phyloP scores from a whole-genome alignment of 495 filamentous ascomycete genomes.

The Melanomma pulvis-pyrius region DNA sequence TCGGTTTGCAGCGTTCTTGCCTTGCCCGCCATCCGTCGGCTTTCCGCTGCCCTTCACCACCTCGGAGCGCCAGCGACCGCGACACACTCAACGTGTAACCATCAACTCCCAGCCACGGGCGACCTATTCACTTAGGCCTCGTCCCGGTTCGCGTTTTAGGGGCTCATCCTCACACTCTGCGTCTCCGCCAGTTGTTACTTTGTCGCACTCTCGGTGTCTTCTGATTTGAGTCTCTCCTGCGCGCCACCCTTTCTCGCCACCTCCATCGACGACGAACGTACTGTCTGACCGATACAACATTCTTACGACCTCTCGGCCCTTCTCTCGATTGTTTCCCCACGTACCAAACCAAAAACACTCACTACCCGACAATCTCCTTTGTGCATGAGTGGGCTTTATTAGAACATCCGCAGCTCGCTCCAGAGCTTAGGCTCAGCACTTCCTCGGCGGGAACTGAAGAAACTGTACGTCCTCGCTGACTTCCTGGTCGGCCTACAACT shows the following conservation, averaged over 20 bases:
- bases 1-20: slow-evolving; percentile 32
- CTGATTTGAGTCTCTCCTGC: slow-evolving; percentile 14
- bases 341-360: slow-evolving; percentile 13
- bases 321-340: slow-evolving; percentile 23
- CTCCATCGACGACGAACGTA: slow-evolving; percentile 4
- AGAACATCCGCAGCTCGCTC: slow-evolving; percentile 30
- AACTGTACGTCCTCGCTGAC: slow-evolving; percentile 25
- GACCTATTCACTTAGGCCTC: slow-evolving; percentile 42
- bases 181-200: too few species aligned
- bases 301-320: slow-evolving; percentile 30
- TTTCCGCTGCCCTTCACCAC: slow-evolving; percentile 6
- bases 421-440: slow-evolving; percentile 35
- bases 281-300: slow-evolving; percentile 25
- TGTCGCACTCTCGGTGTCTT: too few species aligned
- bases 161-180: slow-evolving; percentile 3
- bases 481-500: neutral
- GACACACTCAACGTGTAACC: slow-evolving; percentile 30
- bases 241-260: slow-evolving; percentile 10
- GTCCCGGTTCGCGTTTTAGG: slow-evolving; percentile 34
- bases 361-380: slow-evolving; percentile 21
- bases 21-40: slow-evolving; percentile 2
- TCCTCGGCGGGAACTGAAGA: slow-evolving; percentile 32
- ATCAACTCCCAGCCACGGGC: slow-evolving; percentile 30
- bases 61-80: slow-evolving; percentile 12
- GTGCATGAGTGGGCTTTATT: slow-evolving; percentile 37